A percentile compares a stretch with the other conserved stretches of the same genome.
Evolutionary conservation across 306 rosid species (phyloP).

Genomic region (Quercus aquifolioides): DNA sequence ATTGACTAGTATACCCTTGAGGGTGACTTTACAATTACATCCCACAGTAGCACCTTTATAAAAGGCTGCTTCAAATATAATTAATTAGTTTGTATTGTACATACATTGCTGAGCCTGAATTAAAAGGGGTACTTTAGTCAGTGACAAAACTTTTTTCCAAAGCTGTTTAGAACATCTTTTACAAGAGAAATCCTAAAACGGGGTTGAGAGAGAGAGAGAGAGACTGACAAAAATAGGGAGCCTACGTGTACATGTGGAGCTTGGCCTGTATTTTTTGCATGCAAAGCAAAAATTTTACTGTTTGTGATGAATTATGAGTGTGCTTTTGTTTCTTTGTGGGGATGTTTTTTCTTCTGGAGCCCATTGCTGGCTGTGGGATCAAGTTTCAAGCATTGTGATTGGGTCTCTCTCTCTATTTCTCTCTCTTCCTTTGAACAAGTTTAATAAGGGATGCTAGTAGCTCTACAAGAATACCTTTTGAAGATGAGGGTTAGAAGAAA

Average conservation of each 20-base stretch:
- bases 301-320: conserved; percentile 40
- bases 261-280: conserved; percentile 63
- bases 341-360: conserved; percentile 64
- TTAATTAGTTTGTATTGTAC: conserved; percentile 28
- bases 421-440: conserved; percentile 34
- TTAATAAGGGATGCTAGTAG: conserved; percentile 41
- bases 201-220: conserved; percentile 17
- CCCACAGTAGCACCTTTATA: conserved; percentile 73
- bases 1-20: conserved; percentile 77
- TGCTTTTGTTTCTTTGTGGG: conserved; percentile 83
- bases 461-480: conserved; percentile 53
- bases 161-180: not conserved
- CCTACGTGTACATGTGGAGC: conserved; percentile 55
- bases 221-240: conserved; percentile 28
- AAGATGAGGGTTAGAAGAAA: conserved; percentile 57
- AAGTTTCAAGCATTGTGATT: conserved; percentile 66
- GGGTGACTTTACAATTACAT: conserved; percentile 81
- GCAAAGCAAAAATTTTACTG: conserved; percentile 53
- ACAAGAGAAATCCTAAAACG: conserved; percentile 5
- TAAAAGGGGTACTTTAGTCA: conserved; percentile 54
- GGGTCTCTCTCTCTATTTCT: conserved; percentile 41
- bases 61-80: conserved; percentile 77
- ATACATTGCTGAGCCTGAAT: conserved; percentile 12
- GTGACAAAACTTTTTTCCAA: not conserved
- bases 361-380: conserved; percentile 89